Evolutionary conservation across 768 basidiomycete genomes (phyloP), one percentile per base, ranked within the genome.

Genomic region (Filobasidium floriforme): DNA sequence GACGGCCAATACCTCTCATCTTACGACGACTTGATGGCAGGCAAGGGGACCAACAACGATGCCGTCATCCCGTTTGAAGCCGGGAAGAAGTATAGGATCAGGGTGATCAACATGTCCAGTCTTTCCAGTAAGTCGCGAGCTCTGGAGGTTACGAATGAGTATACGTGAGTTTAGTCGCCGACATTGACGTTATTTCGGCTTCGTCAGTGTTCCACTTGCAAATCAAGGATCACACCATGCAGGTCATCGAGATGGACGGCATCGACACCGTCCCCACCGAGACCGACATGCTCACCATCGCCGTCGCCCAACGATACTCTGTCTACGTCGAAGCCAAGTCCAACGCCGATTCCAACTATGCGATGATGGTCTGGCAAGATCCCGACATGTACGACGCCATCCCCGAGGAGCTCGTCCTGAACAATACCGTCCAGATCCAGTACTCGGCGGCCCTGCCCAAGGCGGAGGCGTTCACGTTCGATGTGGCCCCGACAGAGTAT

Each of bases 261-360:
- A 73, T 79, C 0, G 94, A 97, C 80, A 82, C 87, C 1, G 83
- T 89, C 73, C 86, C 87, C 68, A 88, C 80, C 46, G 83, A 86
- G 0, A 86, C 87, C 69, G 88, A 90, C 74, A 77, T 88, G 43
- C 72, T 97, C 60, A 83, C 85, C 51, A 65, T 97, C 65, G 83
- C 90, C 15, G 91, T 88, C 37, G 92, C 92, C 0, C 94, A 98
- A 77, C 86, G 94, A 22, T 96, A 94, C 79, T 93, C 92, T 0
- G 82, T 99, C 46, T 85, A 97, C 40, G 90, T 99, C 61, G 88
- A 87, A 12, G 93, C 94, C 11, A 85, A 88, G 59, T 93, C 93
- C 78, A 89, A 92, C 69, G 88, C 87, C 0, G 80, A 83, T 32
- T 81, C 84, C 24, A 96, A 99, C 81, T 98, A 87, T 87, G 85